Percentiles rank a stretch among this genome's conserved stretches.
These are phyloP conservation scores for Fusarium continuum DNA, from an alignment of 2,329 filamentous ascomycete species.

Conservation along the genomic window DNA sequence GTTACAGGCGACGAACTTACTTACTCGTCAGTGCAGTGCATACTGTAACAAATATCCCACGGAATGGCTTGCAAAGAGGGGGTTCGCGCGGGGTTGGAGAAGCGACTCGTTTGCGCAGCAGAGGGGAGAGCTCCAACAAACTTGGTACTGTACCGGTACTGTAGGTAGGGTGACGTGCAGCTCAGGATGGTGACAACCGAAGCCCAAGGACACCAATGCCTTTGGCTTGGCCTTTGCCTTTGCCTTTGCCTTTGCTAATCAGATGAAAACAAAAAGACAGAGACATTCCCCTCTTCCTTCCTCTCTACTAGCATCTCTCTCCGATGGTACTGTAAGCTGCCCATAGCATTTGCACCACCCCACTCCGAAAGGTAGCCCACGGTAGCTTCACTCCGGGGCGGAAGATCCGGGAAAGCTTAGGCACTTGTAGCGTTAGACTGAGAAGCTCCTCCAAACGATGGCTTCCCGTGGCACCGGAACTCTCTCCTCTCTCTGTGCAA, in stretches of 20 bases:
- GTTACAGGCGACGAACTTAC: not conserved
- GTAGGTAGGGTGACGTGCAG: slow-evolving; percentile 29
- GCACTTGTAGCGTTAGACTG: not conserved
- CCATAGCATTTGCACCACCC: slow-evolving; percentile 19
- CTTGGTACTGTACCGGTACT: not conserved
- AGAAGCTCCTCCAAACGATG: not conserved
- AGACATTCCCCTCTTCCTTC: not conserved
- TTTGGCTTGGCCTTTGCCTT: no score
- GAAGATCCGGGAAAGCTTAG: slow-evolving; percentile 39
- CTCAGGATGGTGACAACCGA: slow-evolving; percentile 25
- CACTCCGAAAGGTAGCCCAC: slow-evolving; percentile 16
- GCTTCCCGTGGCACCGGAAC: not conserved
- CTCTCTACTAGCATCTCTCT: not conserved
- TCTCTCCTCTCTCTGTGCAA: no score
- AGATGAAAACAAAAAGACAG: slow-evolving; percentile 7
- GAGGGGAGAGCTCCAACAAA: not conserved
- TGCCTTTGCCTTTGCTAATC: no score
- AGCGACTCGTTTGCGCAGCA: not conserved
- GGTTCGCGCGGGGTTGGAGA: slow-evolving; percentile 18
- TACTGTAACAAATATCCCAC: not conserved
- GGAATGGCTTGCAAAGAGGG: slow-evolving; percentile 6
- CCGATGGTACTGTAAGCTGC: slow-evolving; percentile 23
- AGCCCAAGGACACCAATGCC: not conserved
- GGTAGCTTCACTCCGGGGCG: slow-evolving; percentile 30
- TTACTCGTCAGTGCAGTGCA: not conserved